Conservation (phyloP, 2,329 filamentous ascomycete genomes). For the Paracoccidioides brasiliensis region DNA sequence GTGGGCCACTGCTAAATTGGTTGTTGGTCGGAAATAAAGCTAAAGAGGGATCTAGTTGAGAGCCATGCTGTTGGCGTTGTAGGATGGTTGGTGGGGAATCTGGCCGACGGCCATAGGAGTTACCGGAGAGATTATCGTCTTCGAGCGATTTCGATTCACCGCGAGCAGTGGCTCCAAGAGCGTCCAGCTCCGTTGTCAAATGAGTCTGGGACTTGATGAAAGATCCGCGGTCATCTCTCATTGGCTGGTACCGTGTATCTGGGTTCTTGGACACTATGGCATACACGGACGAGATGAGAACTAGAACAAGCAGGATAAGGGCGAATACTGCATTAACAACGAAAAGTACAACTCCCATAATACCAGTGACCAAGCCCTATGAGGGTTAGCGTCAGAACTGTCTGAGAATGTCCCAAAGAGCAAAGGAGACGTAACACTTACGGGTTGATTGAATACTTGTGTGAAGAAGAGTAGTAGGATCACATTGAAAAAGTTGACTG, state of each 20-base stretch:
- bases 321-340: slow-evolving; percentile 75
- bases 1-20: slow-evolving; percentile 26
- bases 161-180: slow-evolving; percentile 74
- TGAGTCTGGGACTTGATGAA: slow-evolving; percentile 95
- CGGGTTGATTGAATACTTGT: slow-evolving; percentile 69
- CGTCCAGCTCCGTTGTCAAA: slow-evolving; percentile 76
- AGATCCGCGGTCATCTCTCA: slow-evolving; percentile 89
- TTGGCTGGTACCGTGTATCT: slow-evolving; percentile 86
- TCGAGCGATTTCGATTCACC: slow-evolving; percentile 65
- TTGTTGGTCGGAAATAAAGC: slow-evolving; percentile 34
- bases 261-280: slow-evolving; percentile 86
- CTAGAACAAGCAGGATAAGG: slow-evolving; percentile 67
- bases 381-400: slow-evolving; percentile 6
- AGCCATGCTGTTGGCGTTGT: slow-evolving; percentile 30
- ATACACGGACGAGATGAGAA: slow-evolving; percentile 63
- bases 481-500: slow-evolving; percentile 79
- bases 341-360: slow-evolving; percentile 83
- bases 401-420: background rate
- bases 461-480: slow-evolving; percentile 86
- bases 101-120: slow-evolving; percentile 39
- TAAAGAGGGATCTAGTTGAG: slow-evolving; percentile 36
- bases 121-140: slow-evolving; percentile 50
- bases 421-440: slow-evolving; percentile 25
- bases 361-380: slow-evolving; percentile 63
- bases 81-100: slow-evolving; percentile 15